phyloP scores from a whole-genome alignment of 352 stramenopile genomes.

The Phytophthora lateralis region DNA sequence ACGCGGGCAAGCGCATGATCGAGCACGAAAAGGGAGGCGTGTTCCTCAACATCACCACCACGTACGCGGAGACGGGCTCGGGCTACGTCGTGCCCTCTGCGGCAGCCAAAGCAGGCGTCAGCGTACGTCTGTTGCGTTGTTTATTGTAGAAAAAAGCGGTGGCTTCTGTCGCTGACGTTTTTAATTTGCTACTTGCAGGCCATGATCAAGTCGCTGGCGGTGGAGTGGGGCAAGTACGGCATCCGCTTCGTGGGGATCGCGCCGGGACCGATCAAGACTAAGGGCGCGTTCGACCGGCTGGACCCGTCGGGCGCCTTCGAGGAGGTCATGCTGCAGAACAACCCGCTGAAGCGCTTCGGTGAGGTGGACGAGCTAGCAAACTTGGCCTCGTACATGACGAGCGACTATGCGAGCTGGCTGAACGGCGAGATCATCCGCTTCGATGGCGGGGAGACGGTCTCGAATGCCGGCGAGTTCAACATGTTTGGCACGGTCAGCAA shows the following conservation, averaged over 20 bases:
- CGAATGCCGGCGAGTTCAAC: slow-evolving; percentile 83
- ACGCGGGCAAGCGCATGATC: slow-evolving; percentile 84
- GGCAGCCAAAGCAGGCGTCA: slow-evolving; percentile 95
- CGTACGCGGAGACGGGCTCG: slow-evolving; percentile 93
- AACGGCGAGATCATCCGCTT: slow-evolving; percentile 86
- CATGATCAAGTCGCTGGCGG: slow-evolving; percentile 94
- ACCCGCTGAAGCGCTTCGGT: slow-evolving; percentile 74
- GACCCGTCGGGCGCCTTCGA: slow-evolving; percentile 75
- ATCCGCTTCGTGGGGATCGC: slow-evolving; percentile 97
- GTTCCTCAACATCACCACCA: slow-evolving; percentile 98
- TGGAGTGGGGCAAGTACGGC: slow-evolving; percentile 96
- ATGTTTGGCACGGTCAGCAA: slow-evolving; percentile 65
- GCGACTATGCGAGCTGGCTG: slow-evolving; percentile 83
- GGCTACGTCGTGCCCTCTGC: slow-evolving; percentile 95
- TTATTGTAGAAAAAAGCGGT: not conserved
- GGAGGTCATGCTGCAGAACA: slow-evolving; percentile 69
- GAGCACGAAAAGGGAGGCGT: slow-evolving; percentile 73
- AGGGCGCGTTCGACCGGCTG: slow-evolving; percentile 80
- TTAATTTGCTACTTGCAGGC: slow-evolving; percentile 59
- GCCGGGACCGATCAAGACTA: slow-evolving; percentile 94
- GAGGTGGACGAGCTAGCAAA: slow-evolving; percentile 84
- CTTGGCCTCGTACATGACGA: slow-evolving; percentile 75
- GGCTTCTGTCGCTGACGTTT: slow-evolving; percentile 18
- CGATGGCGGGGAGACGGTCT: slow-evolving; percentile 78
- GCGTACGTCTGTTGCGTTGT: slow-evolving; percentile 31